These are phyloP conservation scores for Multifurca ochricompacta DNA, from an alignment of 768 basidiomycete genomes.

Conservation along the genomic window DNA sequence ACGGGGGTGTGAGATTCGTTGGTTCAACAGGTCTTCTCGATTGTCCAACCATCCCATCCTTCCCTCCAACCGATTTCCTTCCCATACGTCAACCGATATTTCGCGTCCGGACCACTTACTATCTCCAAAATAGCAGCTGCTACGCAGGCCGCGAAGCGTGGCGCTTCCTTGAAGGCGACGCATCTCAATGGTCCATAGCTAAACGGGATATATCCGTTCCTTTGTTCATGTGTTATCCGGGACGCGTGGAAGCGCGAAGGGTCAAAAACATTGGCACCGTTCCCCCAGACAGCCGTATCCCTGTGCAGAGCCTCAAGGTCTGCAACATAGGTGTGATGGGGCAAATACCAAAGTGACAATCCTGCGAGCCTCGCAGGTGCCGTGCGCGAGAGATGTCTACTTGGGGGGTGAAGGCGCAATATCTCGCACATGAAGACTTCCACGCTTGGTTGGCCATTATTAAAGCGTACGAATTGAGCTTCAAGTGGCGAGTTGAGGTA, in stretches of 20 bases:
- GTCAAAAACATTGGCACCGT: conserved; percentile 34
- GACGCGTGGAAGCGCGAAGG: conserved; percentile 35
- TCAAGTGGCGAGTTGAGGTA: conserved; percentile 30
- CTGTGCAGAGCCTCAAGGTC: conserved; percentile 21
- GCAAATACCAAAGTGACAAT: conserved; percentile 8
- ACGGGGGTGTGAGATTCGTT: too few species aligned
- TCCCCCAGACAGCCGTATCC: conserved; percentile 33
- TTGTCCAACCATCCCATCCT: conserved; percentile 41
- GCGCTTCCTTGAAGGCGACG: conserved; percentile 42
- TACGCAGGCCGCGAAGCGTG: conserved; percentile 43
- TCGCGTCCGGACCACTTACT: conserved; percentile 27
- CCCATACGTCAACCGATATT: conserved; percentile 24
- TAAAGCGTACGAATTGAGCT: conserved; percentile 26
- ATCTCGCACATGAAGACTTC: conserved; percentile 36
- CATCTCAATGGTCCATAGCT: conserved; percentile 43
- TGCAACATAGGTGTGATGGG: conserved; percentile 22
- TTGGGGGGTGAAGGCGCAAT: conserved; percentile 46
- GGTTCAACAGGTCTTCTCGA: too few species aligned
- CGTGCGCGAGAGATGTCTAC: conserved; percentile 36
- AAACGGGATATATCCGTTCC: conserved; percentile 35
- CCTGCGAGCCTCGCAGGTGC: background rate
- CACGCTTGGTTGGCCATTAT: conserved; percentile 26
- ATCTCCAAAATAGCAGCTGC: conserved; percentile 35
- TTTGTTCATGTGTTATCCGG: conserved; percentile 18
- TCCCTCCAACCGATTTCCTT: conserved; percentile 30